Base-by-base conservation (phyloP, 495 filamentous ascomycete species). In the Xylaria cubensis region DNA sequence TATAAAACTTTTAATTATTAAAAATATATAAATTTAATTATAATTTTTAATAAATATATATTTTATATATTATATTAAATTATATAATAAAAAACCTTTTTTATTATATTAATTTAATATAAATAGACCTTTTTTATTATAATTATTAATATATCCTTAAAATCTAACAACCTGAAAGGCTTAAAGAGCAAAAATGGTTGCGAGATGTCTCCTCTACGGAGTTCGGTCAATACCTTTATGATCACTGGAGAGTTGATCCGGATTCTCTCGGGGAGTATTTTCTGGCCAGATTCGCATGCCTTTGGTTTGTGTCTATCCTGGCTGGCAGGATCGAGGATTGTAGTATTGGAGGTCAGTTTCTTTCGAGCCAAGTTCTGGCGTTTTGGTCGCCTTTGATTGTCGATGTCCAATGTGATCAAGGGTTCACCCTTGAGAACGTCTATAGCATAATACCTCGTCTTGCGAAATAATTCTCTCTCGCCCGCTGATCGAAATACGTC, bases 101-200 rank as follows among this genome's bases (percentile, higher is more conserved):
- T n/a, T n/a, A n/a, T n/a, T n/a, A n/a, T n/a, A n/a, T n/a, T n/a
- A n/a, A n/a, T n/a, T n/a, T n/a, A n/a, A n/a, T n/a, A n/a, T n/a
- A n/a, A n/a, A n/a, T n/a, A n/a, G n/a, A n/a, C n/a, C n/a, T n/a
- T n/a, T n/a, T n/a, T n/a, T n/a, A n/a, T n/a, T n/a, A n/a, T n/a
- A n/a, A n/a, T n/a, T n/a, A n/a, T n/a, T n/a, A n/a, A n/a, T n/a
- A n/a, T n/a, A n/a, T n/a, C n/a, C n/a, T n/a, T n/a, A n/a, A n/a
- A n/a, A n/a, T n/a, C n/a, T n/a, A n/a, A n/a, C n/a, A n/a, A 66
- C 17, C 44, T 66, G 26, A 50, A 66, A 19, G 63, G 63, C 17
- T 44, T 15, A 26, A 66, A 48, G 15, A 51, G 29, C 13, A 67
- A 24, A 9, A 55, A 55, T 24, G 64, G 29, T 19, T 19, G 48